Evolutionary conservation across 805 yeast species (phyloP), one percentile per base, ranked within the genome.

Genomic region (Wickerhamomyces kurtzmanii): DNA sequence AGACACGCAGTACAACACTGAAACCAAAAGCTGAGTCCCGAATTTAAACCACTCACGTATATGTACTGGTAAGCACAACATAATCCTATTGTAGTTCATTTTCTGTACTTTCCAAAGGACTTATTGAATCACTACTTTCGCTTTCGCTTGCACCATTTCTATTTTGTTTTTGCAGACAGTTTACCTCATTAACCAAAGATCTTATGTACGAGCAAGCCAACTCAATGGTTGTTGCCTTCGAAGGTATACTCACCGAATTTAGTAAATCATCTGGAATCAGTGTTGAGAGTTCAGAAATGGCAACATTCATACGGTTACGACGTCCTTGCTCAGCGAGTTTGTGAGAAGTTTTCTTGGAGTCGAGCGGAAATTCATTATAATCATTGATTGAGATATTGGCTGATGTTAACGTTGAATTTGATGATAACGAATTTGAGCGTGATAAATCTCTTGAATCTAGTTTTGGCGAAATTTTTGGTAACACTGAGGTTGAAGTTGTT

Each of bases 261-360:
- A 55, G 56, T 42, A 73, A 57, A 15, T 52, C 51, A 5, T 75
- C 70, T 0, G 94, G 93, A 14, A 89, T 65, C 36, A 85, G 54
- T 8, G 60, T 43, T 7, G 78, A 76, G 33, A 89, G 59, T 23
- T 83, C 94, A 24, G 72, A 73, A 17, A 89, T 75, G 0, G 96
- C 97, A 31, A 63, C 57, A 51, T 91, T 91, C 77, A 89, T 80
- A 37, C 98, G 65, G 51, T 89, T 87, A 42, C 98, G 69, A 29
- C 98, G 67, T 11, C 95, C 97, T 53, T 91, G 96, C 55, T 89
- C 98, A 1, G 98, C 97, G 11, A 84, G 66, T 49, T 89, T 87
- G 53, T 89, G 98, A 1, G 59, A 52, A 16, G 57, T 53, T 25
- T 56, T 58, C 31, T 52, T 50, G 7, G 25, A 17, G 13, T 11